These are phyloP conservation scores for Suhomyces bokatorum DNA, from an alignment of 1,139 yeast genomes.

Conservation along the genomic window DNA sequence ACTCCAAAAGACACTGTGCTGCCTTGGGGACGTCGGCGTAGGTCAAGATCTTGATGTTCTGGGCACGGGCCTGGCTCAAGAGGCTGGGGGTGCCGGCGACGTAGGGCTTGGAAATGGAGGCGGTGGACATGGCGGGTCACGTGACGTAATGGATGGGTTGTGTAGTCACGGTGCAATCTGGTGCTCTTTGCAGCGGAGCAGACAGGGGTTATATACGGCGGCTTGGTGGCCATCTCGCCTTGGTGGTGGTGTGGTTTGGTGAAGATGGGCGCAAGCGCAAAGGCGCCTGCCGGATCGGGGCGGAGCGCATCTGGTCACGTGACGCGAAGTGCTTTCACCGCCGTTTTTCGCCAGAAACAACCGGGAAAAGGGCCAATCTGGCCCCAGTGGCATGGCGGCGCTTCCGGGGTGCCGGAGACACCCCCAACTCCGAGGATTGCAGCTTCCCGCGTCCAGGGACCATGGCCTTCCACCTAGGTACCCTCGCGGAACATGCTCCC, in stretches of 20 bases:
- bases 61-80: conserved; percentile 7
- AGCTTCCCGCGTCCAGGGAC: too few species aligned
- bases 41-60: conserved; percentile 31
- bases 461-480: too few species aligned
- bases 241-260: neutral
- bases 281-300: conserved; percentile 1
- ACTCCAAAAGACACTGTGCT: conserved; percentile 50
- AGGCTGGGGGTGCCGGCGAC: conserved; percentile 1
- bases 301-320: neutral
- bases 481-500: too few species aligned
- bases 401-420: too few species aligned
- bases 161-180: neutral
- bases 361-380: too few species aligned
- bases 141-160: neutral
- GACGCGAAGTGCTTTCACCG: neutral
- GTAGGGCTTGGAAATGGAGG: conserved; percentile 4
- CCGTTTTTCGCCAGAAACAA: too few species aligned
- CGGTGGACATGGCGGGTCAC: conserved; percentile 5
- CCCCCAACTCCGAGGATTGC: too few species aligned
- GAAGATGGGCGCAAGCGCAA: conserved; percentile 3
- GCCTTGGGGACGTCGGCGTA: conserved; percentile 53
- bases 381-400: too few species aligned
- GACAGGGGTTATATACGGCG: neutral
- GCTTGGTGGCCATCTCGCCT: too few species aligned
- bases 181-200: neutral